Percentiles rank a stretch among this genome's conserved stretches.
phyloP scores from a whole-genome alignment of 305 asterid species.

The Stenogyne calaminthoides region DNA sequence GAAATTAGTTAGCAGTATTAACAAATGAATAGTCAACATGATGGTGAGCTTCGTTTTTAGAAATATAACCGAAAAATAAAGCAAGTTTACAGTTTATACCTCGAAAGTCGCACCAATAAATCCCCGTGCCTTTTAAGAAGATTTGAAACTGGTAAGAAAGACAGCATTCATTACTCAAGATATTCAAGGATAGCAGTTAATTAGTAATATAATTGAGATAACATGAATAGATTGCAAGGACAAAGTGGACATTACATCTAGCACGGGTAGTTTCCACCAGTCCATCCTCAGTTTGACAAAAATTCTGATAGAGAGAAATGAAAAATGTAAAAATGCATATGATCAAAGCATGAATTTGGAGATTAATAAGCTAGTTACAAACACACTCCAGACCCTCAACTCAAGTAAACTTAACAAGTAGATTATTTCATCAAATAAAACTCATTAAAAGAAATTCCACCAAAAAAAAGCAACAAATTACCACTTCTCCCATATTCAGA shows the following conservation, averaged over 20 bases:
- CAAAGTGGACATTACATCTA: slow-evolving; percentile 69
- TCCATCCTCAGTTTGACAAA: slow-evolving; percentile 50
- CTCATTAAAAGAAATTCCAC: too few species aligned
- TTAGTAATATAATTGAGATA: slow-evolving; percentile 11
- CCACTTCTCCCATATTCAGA: slow-evolving; percentile 47
- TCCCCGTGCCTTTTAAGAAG: slow-evolving; percentile 90
- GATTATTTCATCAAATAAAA: neutral
- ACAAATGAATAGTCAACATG: neutral
- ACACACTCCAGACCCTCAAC: neutral
- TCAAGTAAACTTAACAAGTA: neutral
- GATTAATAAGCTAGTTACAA: neutral
- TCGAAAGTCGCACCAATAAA: slow-evolving; percentile 85
- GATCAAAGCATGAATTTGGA: slow-evolving; percentile 11
- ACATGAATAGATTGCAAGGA: slow-evolving; percentile 12
- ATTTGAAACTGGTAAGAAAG: slow-evolving; percentile 62
- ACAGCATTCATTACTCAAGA: slow-evolving; percentile 9
- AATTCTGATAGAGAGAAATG: slow-evolving; percentile 39
- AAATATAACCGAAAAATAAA: neutral
- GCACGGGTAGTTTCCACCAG: slow-evolving; percentile 68
- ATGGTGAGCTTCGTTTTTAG: neutral
- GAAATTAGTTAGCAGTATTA: slow-evolving; percentile 5
- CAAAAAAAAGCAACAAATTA: slow-evolving; percentile 3
- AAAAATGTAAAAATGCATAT: neutral
- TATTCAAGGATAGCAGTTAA: neutral
- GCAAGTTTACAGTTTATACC: slow-evolving; percentile 42